These are phyloP conservation scores for Schrenkiella parvula DNA, from an alignment of 345 rosid genomes.

Conservation along the genomic window DNA sequence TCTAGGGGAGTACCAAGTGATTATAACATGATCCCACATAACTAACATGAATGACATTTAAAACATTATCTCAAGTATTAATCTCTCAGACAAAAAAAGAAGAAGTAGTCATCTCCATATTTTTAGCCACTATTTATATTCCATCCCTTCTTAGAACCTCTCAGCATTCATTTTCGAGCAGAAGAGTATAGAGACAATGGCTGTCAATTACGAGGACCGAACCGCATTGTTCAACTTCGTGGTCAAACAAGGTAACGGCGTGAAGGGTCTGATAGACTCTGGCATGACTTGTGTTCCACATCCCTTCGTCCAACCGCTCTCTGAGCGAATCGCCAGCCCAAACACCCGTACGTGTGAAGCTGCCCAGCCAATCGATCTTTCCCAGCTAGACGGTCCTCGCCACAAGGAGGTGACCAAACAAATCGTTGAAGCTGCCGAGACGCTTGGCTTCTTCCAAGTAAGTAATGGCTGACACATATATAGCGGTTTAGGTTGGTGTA, in stretches of 20 bases:
- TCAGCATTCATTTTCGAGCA: not conserved
- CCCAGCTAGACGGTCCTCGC: slow-evolving; percentile 39
- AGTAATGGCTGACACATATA: not conserved
- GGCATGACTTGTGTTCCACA: slow-evolving; percentile 45
- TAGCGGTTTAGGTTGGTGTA: not conserved
- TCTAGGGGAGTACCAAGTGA: not conserved
- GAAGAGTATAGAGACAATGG: slow-evolving; percentile 1
- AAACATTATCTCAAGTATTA: not conserved
- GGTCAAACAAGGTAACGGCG: slow-evolving; percentile 48
- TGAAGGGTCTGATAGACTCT: slow-evolving; percentile 51
- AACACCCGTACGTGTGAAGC: slow-evolving; percentile 8
- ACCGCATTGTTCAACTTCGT: slow-evolving; percentile 44
- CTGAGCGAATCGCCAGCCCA: slow-evolving; percentile 43
- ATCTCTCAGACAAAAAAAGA: not conserved
- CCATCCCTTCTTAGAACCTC: not conserved
- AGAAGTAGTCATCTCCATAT: not conserved
- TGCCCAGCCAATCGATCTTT: slow-evolving; percentile 42
- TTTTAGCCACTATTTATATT: not conserved
- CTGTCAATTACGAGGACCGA: slow-evolving; percentile 29
- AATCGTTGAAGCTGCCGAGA: slow-evolving; percentile 44
- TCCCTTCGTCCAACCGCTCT: slow-evolving; percentile 34
- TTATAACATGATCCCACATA: not conserved
- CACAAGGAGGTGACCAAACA: slow-evolving; percentile 35
- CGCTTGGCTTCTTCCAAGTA: slow-evolving; percentile 50
- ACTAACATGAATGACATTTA: not conserved